Conservation (phyloP, 495 filamentous ascomycete genomes). For the Penicillium taxi region DNA sequence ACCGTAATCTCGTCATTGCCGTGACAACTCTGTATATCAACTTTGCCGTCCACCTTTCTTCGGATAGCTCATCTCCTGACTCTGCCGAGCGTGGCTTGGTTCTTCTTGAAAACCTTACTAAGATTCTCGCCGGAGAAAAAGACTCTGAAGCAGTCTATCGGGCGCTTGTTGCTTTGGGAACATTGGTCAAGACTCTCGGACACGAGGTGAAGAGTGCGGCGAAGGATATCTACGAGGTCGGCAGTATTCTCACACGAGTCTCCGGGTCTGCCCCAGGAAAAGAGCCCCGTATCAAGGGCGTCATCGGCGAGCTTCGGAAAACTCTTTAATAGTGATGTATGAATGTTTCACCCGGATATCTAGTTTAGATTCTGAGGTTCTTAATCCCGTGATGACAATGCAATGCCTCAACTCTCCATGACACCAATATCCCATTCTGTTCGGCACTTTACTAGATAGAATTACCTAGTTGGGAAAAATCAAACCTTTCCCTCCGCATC, state of each 20-base stretch:
- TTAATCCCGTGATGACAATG: conserved; percentile 14
- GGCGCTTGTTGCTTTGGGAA: conserved; percentile 74
- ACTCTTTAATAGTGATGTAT: conserved; percentile 17
- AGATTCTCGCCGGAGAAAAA: conserved; percentile 52
- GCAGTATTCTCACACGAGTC: conserved; percentile 27
- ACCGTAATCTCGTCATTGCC: conserved; percentile 75
- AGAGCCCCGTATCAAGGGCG: conserved; percentile 43
- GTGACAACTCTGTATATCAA: conserved; percentile 80
- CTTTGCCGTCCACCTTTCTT: conserved; percentile 58
- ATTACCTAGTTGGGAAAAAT: neutral
- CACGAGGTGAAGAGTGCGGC: conserved; percentile 43
- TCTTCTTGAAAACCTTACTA: conserved; percentile 55
- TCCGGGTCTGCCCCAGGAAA: conserved; percentile 32
- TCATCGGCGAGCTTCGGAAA: conserved; percentile 39
- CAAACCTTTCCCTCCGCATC: conserved; percentile 51
- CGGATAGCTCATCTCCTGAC: conserved; percentile 27
- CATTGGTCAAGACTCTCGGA: conserved; percentile 44
- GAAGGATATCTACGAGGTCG: conserved; percentile 41
- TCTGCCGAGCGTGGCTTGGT: conserved; percentile 50
- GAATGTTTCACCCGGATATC: conserved; percentile 1
- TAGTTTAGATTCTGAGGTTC: conserved; percentile 14
- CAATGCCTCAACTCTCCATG: conserved; percentile 5
- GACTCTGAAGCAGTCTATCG: conserved; percentile 82
- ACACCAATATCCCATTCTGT: too few relatives aligned
- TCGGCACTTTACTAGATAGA: neutral